Evolutionary conservation across 371 early-diverging fungal species (phyloP).

Genomic region (Rhizomucor pusillus): DNA sequence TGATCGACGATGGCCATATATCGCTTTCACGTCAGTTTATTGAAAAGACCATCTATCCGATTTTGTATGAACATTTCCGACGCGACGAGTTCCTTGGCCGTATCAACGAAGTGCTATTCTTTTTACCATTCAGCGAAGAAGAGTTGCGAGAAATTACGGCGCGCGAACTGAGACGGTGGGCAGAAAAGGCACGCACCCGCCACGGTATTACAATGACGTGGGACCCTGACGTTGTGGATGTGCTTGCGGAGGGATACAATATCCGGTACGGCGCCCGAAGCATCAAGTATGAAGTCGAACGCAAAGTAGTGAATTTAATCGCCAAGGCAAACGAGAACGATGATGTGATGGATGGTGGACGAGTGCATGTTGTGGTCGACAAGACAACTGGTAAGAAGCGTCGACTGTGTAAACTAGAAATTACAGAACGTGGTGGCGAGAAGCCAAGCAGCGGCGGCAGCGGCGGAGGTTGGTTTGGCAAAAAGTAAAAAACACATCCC

Average conservation of each 20-base stretch:
- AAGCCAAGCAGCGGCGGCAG: slow-evolving; percentile 20
- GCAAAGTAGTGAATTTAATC: slow-evolving; percentile 52
- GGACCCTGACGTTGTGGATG: slow-evolving; percentile 51
- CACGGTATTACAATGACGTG: slow-evolving; percentile 57
- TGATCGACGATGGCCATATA: slow-evolving; percentile 29
- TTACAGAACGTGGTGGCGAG: slow-evolving; percentile 37
- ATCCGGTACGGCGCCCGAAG: slow-evolving; percentile 61
- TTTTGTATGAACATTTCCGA: slow-evolving; percentile 53
- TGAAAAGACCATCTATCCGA: slow-evolving; percentile 56
- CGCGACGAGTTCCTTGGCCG: slow-evolving; percentile 65
- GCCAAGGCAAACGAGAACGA: slow-evolving; percentile 63
- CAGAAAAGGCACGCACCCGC: slow-evolving; percentile 45
- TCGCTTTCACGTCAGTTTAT: slow-evolving; percentile 51
- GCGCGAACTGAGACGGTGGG: slow-evolving; percentile 53
- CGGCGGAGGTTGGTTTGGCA: slow-evolving; percentile 37
- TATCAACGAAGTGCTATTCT: slow-evolving; percentile 60
- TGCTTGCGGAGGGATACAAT: slow-evolving; percentile 51
- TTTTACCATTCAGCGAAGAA: slow-evolving; percentile 53
- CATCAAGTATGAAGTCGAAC: slow-evolving; percentile 62
- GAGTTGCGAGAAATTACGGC: slow-evolving; percentile 49
- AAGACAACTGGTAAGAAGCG: slow-evolving; percentile 28
- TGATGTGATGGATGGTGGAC: slow-evolving; percentile 48
- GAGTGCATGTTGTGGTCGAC: slow-evolving; percentile 40
- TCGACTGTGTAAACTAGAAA: slow-evolving; percentile 37
- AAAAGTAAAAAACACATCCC: slow-evolving; percentile 13